Evolutionary conservation across 106 monocot genomes (phyloP).

Genomic region (Phalaenopsis aphrodite): DNA sequence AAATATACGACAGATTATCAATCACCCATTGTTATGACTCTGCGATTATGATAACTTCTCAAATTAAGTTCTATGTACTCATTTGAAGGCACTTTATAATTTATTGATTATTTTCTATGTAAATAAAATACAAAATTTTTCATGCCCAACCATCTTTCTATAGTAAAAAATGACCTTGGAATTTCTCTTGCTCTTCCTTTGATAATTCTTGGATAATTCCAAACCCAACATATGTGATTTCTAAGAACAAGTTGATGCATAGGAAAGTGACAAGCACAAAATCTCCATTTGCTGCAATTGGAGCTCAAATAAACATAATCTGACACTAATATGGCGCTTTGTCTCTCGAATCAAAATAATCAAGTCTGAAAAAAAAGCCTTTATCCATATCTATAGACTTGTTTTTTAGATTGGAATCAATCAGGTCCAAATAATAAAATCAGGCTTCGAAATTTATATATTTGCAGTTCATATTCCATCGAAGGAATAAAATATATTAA

Average conservation of each 20-base stretch:
- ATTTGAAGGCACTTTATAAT: too few species aligned
- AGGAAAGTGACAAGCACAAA: background rate
- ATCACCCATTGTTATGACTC: too few species aligned
- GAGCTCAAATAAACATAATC: background rate
- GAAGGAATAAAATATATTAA: too few species aligned
- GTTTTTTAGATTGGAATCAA: too few species aligned
- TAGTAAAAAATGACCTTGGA: background rate
- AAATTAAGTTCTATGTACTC: too few species aligned
- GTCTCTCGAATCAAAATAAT: background rate
- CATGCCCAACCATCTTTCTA: background rate
- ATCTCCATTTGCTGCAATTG: background rate
- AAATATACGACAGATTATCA: too few species aligned
- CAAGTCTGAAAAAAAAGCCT: background rate
- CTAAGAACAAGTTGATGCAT: background rate
- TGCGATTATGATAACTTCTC: too few species aligned
- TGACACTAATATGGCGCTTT: background rate
- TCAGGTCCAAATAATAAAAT: background rate
- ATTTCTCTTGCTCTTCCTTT: slow-evolving; percentile 3
- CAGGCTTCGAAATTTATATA: too few species aligned
- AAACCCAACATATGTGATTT: background rate
- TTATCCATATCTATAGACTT: background rate
- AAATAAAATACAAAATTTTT: too few species aligned
- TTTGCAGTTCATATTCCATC: too few species aligned
- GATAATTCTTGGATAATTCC: background rate
- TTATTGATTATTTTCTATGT: too few species aligned